Percentiles rank a stretch among this genome's conserved stretches.
Conservation (phyloP, 192 early-diverging fungal genomes). For the Geosiphon pyriformis region DNA sequence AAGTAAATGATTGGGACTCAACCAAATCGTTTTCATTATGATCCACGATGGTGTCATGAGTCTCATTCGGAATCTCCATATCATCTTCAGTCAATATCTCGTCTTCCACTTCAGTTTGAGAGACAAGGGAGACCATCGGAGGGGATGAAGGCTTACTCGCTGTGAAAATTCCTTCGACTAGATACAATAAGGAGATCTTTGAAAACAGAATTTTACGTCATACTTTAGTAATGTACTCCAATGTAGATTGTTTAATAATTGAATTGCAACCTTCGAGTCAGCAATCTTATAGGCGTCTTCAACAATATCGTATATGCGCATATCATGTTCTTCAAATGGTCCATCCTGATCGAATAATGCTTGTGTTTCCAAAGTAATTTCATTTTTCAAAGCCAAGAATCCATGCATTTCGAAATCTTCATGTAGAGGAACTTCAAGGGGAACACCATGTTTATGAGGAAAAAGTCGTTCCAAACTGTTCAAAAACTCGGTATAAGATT, state of each 20-base stretch:
- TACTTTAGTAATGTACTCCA: neutral
- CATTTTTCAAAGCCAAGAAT: constrained; percentile 33
- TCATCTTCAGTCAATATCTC: neutral
- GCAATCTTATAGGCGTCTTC: constrained; percentile 18
- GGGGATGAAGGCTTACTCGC: constrained; percentile 4
- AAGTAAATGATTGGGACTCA: constrained; percentile 14
- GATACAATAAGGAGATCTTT: constrained; percentile 11
- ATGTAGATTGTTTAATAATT: neutral
- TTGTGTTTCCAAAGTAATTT: constrained; percentile 19
- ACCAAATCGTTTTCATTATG: neutral
- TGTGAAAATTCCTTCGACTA: constrained; percentile 10
- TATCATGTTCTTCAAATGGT: constrained; percentile 27
- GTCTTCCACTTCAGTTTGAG: neutral
- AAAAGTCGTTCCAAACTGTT: constrained; percentile 16
- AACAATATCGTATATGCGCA: constrained; percentile 23
- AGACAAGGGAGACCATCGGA: neutral
- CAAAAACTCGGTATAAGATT: constrained; percentile 13
- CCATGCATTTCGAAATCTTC: constrained; percentile 42
- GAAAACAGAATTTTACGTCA: neutral
- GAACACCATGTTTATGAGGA: constrained; percentile 19
- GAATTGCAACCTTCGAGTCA: constrained; percentile 6
- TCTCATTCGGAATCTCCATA: neutral
- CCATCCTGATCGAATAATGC: neutral
- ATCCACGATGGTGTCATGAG: neutral
- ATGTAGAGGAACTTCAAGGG: constrained; percentile 25